Percentiles rank a stretch among this genome's conserved stretches.
phyloP scores from a whole-genome alignment of 805 yeast genomes.

The Sugiyamaella smithiae region DNA sequence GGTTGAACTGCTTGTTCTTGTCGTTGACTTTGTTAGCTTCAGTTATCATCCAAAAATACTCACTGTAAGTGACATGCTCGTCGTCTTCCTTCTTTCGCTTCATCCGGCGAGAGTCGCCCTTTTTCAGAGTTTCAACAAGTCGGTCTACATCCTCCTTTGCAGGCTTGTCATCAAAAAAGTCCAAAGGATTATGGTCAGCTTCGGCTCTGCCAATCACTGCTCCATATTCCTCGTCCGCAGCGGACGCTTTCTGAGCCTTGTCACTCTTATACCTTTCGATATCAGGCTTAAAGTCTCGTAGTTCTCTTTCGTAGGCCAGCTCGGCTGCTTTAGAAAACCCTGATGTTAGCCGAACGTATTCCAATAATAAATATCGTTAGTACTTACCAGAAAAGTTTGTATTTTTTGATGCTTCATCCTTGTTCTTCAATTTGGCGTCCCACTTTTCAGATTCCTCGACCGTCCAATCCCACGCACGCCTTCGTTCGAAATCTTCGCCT shows the following conservation, averaged over 20 bases:
- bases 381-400: conserved; percentile 38
- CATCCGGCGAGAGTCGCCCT: conserved; percentile 39
- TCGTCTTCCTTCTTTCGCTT: conserved; percentile 35
- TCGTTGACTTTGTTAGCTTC: conserved; percentile 53
- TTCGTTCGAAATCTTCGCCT: conserved; percentile 43
- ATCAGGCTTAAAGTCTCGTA: conserved; percentile 39
- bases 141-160: conserved; percentile 34
- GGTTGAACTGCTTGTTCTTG: conserved; percentile 70
- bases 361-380: background rate
- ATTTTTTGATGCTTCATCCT: conserved; percentile 28
- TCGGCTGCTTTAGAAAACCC: conserved; percentile 56
- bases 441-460: conserved; percentile 65
- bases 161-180: conserved; percentile 39
- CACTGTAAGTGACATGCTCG: conserved; percentile 38
- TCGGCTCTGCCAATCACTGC: conserved; percentile 19
- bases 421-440: conserved; percentile 42
- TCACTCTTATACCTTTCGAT: conserved; percentile 44
- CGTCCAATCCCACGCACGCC: conserved; percentile 53
- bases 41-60: conserved; percentile 8
- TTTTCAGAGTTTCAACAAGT: conserved; percentile 31
- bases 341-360: conserved; percentile 35
- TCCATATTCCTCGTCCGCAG: conserved; percentile 23
- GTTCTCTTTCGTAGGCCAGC: conserved; percentile 54
- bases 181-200: conserved; percentile 20
- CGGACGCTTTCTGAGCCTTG: conserved; percentile 33